phyloP scores from a whole-genome alignment of 2,329 filamentous ascomycete species.

The Cytospora piceae region DNA sequence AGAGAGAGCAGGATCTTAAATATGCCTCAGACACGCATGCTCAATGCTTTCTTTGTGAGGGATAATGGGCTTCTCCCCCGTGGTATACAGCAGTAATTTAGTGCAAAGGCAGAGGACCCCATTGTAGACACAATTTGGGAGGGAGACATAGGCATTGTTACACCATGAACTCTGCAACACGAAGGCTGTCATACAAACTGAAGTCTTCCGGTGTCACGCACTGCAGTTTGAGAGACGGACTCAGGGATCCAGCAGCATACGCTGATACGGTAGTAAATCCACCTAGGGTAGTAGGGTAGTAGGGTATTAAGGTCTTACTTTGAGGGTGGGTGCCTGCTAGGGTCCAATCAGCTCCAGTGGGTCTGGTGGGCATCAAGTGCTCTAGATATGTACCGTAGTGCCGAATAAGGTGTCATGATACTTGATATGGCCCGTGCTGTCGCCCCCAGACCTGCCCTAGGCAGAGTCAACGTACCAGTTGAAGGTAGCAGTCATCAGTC shows the following conservation, averaged over 20 bases:
- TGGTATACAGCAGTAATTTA: no score
- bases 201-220: neutral
- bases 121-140: neutral
- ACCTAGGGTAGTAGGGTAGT: no score
- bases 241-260: no score
- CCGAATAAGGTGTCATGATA: constrained; percentile 11
- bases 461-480: neutral
- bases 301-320: no score
- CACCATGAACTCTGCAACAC: neutral
- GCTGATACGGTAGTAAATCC: no score
- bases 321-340: neutral
- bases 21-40: neutral
- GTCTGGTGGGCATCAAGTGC: constrained; percentile 14
- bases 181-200: neutral
- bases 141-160: neutral
- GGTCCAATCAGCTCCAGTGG: constrained; percentile 21
- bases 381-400: constrained; percentile 3
- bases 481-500: neutral
- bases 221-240: neutral
- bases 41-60: neutral
- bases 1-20: neutral
- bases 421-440: constrained; percentile 12
- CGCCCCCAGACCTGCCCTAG: neutral
- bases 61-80: constrained; percentile 1
- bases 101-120: neutral